phyloP scores from a whole-genome alignment of 352 stramenopile species.

The Globisporangium spinosum region DNA sequence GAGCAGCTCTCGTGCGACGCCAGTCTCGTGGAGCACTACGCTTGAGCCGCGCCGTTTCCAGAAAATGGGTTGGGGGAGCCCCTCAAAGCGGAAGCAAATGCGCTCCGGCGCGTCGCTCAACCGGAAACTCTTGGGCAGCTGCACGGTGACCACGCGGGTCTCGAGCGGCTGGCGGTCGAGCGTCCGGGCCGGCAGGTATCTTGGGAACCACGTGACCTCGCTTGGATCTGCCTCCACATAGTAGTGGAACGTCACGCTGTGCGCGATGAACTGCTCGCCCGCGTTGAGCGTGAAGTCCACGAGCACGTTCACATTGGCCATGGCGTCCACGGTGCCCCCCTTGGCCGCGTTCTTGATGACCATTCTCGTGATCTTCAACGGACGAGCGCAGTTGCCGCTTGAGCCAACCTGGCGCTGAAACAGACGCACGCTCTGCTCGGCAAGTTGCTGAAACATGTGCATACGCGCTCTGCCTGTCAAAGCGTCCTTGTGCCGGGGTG shows the following conservation, averaged over 20 bases:
- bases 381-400: constrained; percentile 18
- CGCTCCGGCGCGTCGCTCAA: constrained; percentile 47
- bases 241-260: constrained; percentile 66
- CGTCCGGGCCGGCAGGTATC: constrained; percentile 46
- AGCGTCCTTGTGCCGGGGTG: constrained; percentile 26
- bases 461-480: constrained; percentile 34
- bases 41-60: constrained; percentile 44
- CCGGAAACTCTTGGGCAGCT: constrained; percentile 46
- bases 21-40: constrained; percentile 51
- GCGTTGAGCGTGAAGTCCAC: constrained; percentile 76
- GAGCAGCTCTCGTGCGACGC: constrained; percentile 34
- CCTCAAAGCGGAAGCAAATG: constrained; percentile 58
- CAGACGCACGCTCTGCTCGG: constrained; percentile 44
- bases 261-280: constrained; percentile 72
- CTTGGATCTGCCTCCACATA: constrained; percentile 41
- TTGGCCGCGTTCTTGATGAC: constrained; percentile 21
- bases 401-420: constrained; percentile 12
- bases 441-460: constrained; percentile 56
- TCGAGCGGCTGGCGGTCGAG: constrained; percentile 40
- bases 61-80: constrained; percentile 32
- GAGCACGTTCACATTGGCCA: constrained; percentile 36
- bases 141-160: constrained; percentile 41
- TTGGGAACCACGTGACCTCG: constrained; percentile 54
- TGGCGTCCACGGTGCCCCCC: neutral
- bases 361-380: constrained; percentile 20